Base-by-base conservation (phyloP, 2,329 filamentous ascomycete genomes). In the Falciphora oryzae region DNA sequence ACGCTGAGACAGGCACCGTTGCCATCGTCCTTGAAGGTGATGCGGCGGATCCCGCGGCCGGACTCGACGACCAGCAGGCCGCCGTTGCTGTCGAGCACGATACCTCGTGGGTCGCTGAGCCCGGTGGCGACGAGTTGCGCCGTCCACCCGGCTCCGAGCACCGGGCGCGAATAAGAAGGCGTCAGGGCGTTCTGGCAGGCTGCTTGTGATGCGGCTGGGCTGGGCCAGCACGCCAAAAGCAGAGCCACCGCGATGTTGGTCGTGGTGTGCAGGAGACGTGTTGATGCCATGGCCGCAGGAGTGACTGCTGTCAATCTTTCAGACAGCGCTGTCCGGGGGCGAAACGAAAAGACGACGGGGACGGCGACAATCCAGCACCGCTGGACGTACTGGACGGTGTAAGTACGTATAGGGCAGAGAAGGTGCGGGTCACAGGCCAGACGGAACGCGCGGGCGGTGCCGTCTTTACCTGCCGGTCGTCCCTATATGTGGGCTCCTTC, bases 21-120 rank as follows among this genome's bases (percentile, higher is more conserved):
- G 22, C 77, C 77, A 38, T 76, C 68, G 63, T 82, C 80, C 3
- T 76, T 70, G 38, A 83, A 71, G 1, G 70, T 71, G 58, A 83
- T 65, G 32, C 74, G 77, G 22, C 74, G 70, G 44, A 84, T 74
- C 2, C 82, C 81, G 2, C 69, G 71, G 10, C 77, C 75, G 1
- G 73, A 68, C 63, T 83, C 78, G 57, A 83, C 71, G 22, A 83
- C 75, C 2, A 85, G 73, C 18, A 85, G 73, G 4, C 75, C 77
- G 5, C 81, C 81, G 44, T 74, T 72, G 5, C 66, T 69, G 67
- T 85, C 82, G 64, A 84, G 79, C 6, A 77, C 69, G 62, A 84
- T 75, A 60, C 77, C 74, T 16, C 82, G 76, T 1, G 82, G 82
- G 14, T 72, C 74, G 5, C 65, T 68, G 57, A 81, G 70, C 5